These are phyloP conservation scores for Phytophthora sojae DNA, from an alignment of 352 stramenopile species.

Conservation along the genomic window DNA sequence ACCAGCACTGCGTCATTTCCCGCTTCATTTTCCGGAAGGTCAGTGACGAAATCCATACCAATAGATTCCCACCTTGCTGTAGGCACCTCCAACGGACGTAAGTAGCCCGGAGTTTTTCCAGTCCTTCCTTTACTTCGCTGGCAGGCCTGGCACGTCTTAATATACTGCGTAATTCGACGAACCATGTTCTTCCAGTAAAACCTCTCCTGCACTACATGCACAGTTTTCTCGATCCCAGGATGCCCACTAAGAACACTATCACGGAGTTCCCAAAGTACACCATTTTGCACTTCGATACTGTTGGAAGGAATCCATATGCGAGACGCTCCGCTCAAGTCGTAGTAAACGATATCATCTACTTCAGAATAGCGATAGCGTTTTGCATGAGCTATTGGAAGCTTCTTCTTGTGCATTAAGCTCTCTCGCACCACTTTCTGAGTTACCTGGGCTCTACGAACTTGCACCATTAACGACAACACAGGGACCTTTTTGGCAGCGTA, in stretches of 20 bases:
- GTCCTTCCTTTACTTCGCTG: slow-evolving; percentile 2
- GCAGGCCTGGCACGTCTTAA: slow-evolving; percentile 1
- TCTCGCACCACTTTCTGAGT: neutral
- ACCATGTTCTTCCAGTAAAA: slow-evolving; percentile 9
- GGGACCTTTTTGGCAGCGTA: neutral
- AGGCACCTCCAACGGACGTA: slow-evolving; percentile 1
- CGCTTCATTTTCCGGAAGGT: neutral
- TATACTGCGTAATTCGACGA: slow-evolving; percentile 1
- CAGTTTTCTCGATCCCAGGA: neutral
- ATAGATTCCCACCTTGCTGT: slow-evolving; percentile 2
- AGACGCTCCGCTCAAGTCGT: neutral
- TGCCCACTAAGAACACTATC: neutral
- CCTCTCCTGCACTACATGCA: neutral
- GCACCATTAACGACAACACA: neutral
- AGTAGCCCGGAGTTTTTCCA: neutral
- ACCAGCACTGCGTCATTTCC: slow-evolving; percentile 3
- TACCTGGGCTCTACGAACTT: slow-evolving; percentile 1
- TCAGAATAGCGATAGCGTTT: neutral
- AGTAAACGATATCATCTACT: neutral
- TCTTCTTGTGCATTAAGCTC: neutral
- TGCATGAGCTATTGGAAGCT: neutral
- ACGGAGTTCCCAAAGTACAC: slow-evolving; percentile 8
- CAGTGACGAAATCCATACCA: slow-evolving; percentile 3
- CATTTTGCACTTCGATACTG: slow-evolving; percentile 2
- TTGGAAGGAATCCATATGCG: neutral